Base-by-base conservation (phyloP, 768 basidiomycete genomes). In the Rhizopogon vinicolor region DNA sequence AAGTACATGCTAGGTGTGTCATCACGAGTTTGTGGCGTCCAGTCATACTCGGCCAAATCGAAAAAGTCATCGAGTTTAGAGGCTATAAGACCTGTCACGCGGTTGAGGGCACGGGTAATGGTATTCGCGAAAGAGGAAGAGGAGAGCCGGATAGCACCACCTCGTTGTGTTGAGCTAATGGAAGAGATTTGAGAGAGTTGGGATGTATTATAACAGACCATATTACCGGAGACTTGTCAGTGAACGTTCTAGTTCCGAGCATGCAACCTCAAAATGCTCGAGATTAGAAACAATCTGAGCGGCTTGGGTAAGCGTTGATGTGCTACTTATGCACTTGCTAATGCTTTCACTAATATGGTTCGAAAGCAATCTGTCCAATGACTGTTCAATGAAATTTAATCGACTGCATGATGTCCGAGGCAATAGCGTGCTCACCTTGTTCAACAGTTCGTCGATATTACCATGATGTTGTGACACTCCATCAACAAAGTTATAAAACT, bases 11-110 rank as follows among this genome's bases (percentile, higher is more conserved):
- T 95, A 43, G 95, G 93, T 37, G 84, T 84, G 55, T 81, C 78
- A 66, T 91, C 87, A 35, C 83, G 82, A 10, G 75, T 68, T 35
- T 77, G 74, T 8, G 93, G 89, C 37, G 87, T 89, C 94, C 94
- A 98, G 63, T 95, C 86, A 68, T 98, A 98, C 71, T 96, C 92
- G 4, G 95, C 89, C 42, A 96, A 78, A 57, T 93, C 97, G 68
- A 97, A 96, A 75, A 96, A 96, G 62, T 93, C 91, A 64, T 96
- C 91, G 7, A 98, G 84, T 67, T 99, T 98, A 19, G 89, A 89
- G 7, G 85, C 82, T 63, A 98, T 95, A 43, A 96, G 79, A 10
- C 78, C 78, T 16, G 87, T 85, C 61, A 98, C 90, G 5, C 93
- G 87, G 33, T 77, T 75, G 45, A 86, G 78, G 8, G 94, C 89